Percentiles rank a stretch among this genome's conserved stretches.
Evolutionary conservation across 2,329 filamentous ascomycete genomes (phyloP).

Genomic region (Furcasterigmium furcatum): DNA sequence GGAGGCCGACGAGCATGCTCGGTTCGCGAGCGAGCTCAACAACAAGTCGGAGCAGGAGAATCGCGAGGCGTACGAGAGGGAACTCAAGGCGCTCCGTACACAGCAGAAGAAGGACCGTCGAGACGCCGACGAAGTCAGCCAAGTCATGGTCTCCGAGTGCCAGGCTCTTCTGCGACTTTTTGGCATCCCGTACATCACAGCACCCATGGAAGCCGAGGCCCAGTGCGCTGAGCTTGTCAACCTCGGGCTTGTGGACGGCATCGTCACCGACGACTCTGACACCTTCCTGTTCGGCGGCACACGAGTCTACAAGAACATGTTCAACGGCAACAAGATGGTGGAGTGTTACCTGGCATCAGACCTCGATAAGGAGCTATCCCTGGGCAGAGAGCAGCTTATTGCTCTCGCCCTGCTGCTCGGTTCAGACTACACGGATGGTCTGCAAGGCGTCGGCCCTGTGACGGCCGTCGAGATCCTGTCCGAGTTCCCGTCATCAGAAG

Average conservation of each 20-base stretch:
- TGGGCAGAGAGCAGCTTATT: conserved; percentile 85
- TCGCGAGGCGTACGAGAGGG: conserved; percentile 77
- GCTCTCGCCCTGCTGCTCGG: conserved; percentile 87
- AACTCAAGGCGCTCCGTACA: conserved; percentile 80
- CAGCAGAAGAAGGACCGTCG: conserved; percentile 96
- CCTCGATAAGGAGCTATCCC: conserved; percentile 82
- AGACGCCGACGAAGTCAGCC: conserved; percentile 94
- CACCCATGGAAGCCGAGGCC: conserved; percentile 98
- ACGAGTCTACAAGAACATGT: conserved; percentile 99
- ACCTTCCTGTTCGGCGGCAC: conserved; percentile 96
- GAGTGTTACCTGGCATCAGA: conserved; percentile 89
- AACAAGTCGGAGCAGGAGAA: conserved; percentile 68
- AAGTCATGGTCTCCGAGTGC: conserved; percentile 94
- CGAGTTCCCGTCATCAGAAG: conserved; percentile 66
- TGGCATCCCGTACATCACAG: conserved; percentile 92
- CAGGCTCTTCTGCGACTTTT: conserved; percentile 88
- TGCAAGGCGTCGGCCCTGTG: conserved; percentile 88
- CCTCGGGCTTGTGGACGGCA: conserved; percentile 89
- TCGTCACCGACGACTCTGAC: conserved; percentile 96
- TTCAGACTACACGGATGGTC: conserved; percentile 91
- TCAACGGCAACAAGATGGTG: conserved; percentile 96
- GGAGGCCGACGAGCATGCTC: conserved; percentile 90
- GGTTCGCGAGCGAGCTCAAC: conserved; percentile 87
- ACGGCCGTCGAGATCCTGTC: conserved; percentile 92
- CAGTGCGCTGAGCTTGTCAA: conserved; percentile 90